Base-by-base conservation (phyloP, 2,329 filamentous ascomycete species). In the Monosporascus sp. region DNA sequence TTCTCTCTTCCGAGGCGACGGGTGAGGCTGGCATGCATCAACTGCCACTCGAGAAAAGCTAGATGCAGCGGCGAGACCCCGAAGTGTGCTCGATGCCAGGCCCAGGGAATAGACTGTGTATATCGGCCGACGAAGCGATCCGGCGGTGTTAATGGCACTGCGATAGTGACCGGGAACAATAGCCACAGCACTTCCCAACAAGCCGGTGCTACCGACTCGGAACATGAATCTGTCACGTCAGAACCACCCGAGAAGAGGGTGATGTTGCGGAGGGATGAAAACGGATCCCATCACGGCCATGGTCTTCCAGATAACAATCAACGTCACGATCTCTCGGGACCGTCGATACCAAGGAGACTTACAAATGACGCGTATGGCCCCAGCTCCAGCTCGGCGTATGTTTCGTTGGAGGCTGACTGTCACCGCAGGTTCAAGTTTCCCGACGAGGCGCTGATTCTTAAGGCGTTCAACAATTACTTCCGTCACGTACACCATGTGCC, bases 401-500 rank as follows among this genome's bases (percentile, higher is more conserved):
- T 49, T 41, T 41, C 38, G 1, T 5, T 34, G 9, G 31, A 53
- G 54, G 57, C 60, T 65, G 55, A 56, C 57, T 64, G 25, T 66
- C 63, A 36, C 66, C 62, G 17, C 71, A 79, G 60, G 74, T 75
- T 55, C 69, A 70, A 47, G 68, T 78, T 63, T 56, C 66, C 66
- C 7, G 62, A 66, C 57, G 77, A 81, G 59, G 68, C 73, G 22
- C 62, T 82, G 25, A 77, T 80, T 41, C 70, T 74, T 48, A 74
- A 74, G 39, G 79, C 78, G 6, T 80, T 83, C 57, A 78, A 79
- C 59, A 75, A 77, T 58, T 83, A 81, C 67, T 83, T 83, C 63
- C 76, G 77, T 42, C 77, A 82, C 60, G 73, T 83, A 41, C 79
- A 83, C 65, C 80, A 83, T 56, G 79, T 83, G 49, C 78, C 80